Conservation (phyloP, 495 filamentous ascomycete species). For the Daldinia vernicosa region DNA sequence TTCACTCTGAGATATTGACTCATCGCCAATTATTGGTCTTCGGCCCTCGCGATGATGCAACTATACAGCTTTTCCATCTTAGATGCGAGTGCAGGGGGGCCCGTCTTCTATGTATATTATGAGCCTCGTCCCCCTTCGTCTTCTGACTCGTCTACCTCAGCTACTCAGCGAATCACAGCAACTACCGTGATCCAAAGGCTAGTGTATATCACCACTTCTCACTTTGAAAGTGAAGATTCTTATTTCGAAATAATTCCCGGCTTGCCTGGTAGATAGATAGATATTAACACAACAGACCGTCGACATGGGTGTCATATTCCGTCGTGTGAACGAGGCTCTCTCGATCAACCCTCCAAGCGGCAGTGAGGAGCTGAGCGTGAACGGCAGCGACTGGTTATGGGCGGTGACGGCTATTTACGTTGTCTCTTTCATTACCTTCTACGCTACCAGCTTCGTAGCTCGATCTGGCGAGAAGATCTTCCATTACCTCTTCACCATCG, state of each 20-base stretch:
- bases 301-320: constrained; percentile 44
- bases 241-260: neutral
- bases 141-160: constrained; percentile 26
- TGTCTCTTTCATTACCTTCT: constrained; percentile 51
- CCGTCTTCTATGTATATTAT: constrained; percentile 39
- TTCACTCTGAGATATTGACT: constrained; percentile 29
- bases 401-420: constrained; percentile 56
- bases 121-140: constrained; percentile 28
- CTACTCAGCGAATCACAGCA: constrained; percentile 34
- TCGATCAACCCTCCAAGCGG: constrained; percentile 55
- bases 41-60: constrained; percentile 32
- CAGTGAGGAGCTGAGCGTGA: constrained; percentile 48
- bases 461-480: constrained; percentile 60
- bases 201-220: constrained; percentile 17
- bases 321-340: constrained; percentile 55
- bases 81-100: constrained; percentile 18
- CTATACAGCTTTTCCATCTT: constrained; percentile 32
- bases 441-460: constrained; percentile 51
- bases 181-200: constrained; percentile 32
- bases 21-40: constrained; percentile 33
- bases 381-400: constrained; percentile 60
- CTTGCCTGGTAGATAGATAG: neutral
- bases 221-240: constrained; percentile 23
- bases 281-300: constrained; percentile 15
- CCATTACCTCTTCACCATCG: constrained; percentile 63